Evolutionary conservation across 306 rosid species (phyloP), one percentile per base, ranked within the genome.

Genomic region (Lathyrus sativus): DNA sequence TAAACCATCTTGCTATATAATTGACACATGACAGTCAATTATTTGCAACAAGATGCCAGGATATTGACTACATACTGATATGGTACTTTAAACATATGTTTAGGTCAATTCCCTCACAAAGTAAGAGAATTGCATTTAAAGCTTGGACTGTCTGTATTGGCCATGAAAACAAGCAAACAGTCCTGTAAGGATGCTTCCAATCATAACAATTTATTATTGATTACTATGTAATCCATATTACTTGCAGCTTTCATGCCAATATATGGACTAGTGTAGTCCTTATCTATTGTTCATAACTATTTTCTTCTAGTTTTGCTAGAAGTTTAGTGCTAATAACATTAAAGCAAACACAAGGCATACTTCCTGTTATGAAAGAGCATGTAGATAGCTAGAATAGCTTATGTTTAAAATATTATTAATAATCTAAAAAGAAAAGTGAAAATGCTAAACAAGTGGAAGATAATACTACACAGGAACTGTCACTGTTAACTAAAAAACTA

Each of bases 401-500:
- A 62, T n/a, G 61, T 33, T 50, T 28, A 2, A 68, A 68, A 24
- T 26, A 55, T 12, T 38, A 58, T 48, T 50, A 48, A 59, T 4
- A 49, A 66, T n/a, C 68, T 58, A 57, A 14, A 29, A 62, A 41
- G 44, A 29, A 45, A 76, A 33, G 9, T 19, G 26, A 12, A 43
- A 62, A 53, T 76, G 12, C 57, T 54, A 44, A 70, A 44, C 54
- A 54, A 22, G 60, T 43, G 72, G 62, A 51, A 48, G 54, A 39
- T 17, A 46, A 33, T 17, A 60, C 28, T 37, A 15, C 44, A 67
- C 39, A 13, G 4, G 12, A 59, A 48, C 26, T 54, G 38, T 44
- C 15, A 18, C 75, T n/a, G n/a, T n/a, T n/a, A n/a, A n/a, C n/a
- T n/a, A n/a, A n/a, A n/a, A n/a, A n/a, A n/a, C n/a, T 45, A 37